Conservation (phyloP, 1,284 basidiomycete species). For the Naganishia albida region DNA sequence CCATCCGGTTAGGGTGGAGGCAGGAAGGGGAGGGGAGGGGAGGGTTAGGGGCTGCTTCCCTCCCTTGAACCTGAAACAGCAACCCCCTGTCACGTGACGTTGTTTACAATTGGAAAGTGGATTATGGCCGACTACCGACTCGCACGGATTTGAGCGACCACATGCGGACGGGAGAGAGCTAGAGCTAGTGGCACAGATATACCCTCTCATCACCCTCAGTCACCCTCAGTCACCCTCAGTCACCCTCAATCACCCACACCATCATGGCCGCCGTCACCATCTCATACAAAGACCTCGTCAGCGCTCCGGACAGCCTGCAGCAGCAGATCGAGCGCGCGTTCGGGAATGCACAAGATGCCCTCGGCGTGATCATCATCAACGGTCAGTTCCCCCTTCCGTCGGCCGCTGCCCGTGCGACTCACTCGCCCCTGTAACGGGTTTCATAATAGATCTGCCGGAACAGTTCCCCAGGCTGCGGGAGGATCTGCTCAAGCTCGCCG, state of each 20-base stretch:
- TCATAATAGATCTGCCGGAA: constrained; percentile 65
- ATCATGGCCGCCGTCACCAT: constrained; percentile 33
- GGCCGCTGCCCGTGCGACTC: not conserved
- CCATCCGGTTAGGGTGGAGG: constrained; percentile 13
- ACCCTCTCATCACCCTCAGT: not conserved
- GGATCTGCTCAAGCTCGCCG: constrained; percentile 68
- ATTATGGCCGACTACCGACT: too few relatives aligned
- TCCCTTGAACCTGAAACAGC: too few relatives aligned
- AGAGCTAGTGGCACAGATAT: not conserved
- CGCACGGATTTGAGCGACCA: too few relatives aligned
- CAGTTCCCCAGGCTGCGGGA: constrained; percentile 66
- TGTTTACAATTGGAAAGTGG: too few relatives aligned
- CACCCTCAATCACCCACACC: not conserved
- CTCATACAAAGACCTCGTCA: constrained; percentile 30
- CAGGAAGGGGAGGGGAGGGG: too few relatives aligned
- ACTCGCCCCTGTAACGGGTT: not conserved
- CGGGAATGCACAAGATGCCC: constrained; percentile 69
- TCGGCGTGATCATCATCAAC: constrained; percentile 77
- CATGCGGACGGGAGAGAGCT: too few relatives aligned
- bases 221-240: not conserved
- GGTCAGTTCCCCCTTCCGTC: constrained; percentile 38
- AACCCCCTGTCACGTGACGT: too few relatives aligned
- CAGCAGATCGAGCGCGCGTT: constrained; percentile 68
- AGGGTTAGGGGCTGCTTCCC: too few relatives aligned
- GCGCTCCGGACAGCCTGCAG: constrained; percentile 56